phyloP scores from a whole-genome alignment of 306 rosid genomes.

The Carpinus viminea region DNA sequence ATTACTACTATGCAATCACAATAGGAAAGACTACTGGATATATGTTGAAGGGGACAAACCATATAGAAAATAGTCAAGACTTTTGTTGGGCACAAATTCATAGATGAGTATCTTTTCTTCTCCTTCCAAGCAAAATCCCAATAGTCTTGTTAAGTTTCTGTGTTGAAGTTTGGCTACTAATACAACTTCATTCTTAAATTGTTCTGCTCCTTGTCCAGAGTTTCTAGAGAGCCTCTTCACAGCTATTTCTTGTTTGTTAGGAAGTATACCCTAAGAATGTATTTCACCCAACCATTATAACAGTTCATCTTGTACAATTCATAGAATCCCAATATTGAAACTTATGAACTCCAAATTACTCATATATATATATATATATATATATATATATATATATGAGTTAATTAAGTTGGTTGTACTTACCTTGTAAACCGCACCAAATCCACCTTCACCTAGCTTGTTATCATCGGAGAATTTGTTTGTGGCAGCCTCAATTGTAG shows the following conservation, averaged over 20 bases:
- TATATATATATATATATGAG: no score
- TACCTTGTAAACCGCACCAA: conserved; percentile 61
- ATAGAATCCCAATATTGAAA: no score
- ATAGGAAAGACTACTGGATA: neutral
- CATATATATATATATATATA: no score
- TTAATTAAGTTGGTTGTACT: neutral
- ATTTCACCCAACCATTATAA: neutral
- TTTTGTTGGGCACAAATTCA: conserved; percentile 22
- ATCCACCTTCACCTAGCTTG: conserved; percentile 55
- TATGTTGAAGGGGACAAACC: neutral
- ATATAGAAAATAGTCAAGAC: neutral
- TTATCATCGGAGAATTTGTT: conserved; percentile 44
- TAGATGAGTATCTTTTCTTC: conserved; percentile 60
- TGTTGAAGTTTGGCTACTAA: conserved; percentile 65
- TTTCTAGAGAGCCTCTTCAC: conserved; percentile 55
- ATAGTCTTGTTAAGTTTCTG: conserved; percentile 50
- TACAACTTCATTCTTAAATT: conserved; percentile 60
- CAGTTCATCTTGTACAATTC: no score
- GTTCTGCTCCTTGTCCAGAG: conserved; percentile 50
- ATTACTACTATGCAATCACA: neutral
- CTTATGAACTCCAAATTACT: neutral
- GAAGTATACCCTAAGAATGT: conserved; percentile 46
- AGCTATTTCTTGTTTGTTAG: conserved; percentile 53
- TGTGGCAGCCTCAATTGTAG: conserved; percentile 40
- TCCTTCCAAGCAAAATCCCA: conserved; percentile 60